Evolutionary conservation across 2,329 filamentous ascomycete genomes (phyloP).

Genomic region (Xylariales sp.): DNA sequence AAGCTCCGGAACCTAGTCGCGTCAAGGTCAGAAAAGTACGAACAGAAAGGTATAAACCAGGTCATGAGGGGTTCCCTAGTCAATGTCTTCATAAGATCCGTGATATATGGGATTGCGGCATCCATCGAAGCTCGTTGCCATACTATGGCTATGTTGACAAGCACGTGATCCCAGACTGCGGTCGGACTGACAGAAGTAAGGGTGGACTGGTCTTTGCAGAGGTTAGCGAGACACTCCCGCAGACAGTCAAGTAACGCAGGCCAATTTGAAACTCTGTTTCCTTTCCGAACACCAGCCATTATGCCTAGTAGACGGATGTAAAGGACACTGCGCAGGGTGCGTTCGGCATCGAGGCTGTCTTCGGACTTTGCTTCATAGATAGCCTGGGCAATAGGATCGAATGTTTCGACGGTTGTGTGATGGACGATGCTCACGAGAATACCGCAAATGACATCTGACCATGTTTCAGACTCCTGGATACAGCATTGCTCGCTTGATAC

Average conservation of each 20-base stretch:
- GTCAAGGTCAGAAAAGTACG: conserved; percentile 71
- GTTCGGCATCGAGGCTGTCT: conserved; percentile 26
- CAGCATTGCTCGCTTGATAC: conserved; percentile 47
- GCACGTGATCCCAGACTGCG: conserved; percentile 50
- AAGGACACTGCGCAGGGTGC: conserved; percentile 40
- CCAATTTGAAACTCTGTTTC: conserved; percentile 72
- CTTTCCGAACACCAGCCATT: conserved; percentile 75
- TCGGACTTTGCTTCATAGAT: conserved; percentile 49
- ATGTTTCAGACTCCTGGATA: conserved; percentile 42
- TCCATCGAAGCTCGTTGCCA: conserved; percentile 78
- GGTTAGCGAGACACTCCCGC: conserved; percentile 44
- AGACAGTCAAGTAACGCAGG: conserved; percentile 53
- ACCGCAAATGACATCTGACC: conserved; percentile 67
- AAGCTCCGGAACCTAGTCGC: conserved; percentile 70
- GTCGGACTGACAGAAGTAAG: conserved; percentile 29
- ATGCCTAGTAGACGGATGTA: conserved; percentile 61
- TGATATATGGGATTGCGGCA: conserved; percentile 65
- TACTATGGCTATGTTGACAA: conserved; percentile 59
- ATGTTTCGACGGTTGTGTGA: conserved; percentile 70
- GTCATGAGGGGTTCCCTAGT: conserved; percentile 60
- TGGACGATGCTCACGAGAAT: conserved; percentile 79
- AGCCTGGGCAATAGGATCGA: conserved; percentile 61
- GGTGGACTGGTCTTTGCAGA: conserved; percentile 36
- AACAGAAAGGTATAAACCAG: conserved; percentile 83
- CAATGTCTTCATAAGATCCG: conserved; percentile 59